Percentiles rank a stretch among this genome's conserved stretches.
phyloP scores from a whole-genome alignment of 768 basidiomycete species.

The Boletus subparvulus region DNA sequence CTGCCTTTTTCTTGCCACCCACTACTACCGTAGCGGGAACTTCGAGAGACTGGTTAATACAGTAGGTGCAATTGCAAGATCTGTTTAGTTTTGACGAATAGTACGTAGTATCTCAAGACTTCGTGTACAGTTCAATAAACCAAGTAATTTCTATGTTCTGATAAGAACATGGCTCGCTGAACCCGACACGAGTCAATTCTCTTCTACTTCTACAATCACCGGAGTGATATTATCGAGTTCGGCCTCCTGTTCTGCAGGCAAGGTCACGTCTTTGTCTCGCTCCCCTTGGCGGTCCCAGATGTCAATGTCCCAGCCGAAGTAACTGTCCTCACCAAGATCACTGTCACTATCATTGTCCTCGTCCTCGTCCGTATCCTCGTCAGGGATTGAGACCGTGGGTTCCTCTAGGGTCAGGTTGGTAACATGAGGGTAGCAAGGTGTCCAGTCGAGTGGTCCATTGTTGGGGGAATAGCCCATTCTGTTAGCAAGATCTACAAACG shows the following conservation, averaged over 20 bases:
- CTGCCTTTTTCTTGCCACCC: too few species aligned
- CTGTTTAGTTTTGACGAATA: too few species aligned
- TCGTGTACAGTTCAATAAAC: too few species aligned
- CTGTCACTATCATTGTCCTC: background rate
- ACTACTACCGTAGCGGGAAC: too few species aligned
- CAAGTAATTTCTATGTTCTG: too few species aligned
- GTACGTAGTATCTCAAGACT: too few species aligned
- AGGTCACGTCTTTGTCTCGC: constrained; percentile 1
- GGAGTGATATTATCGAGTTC: background rate
- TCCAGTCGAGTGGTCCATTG: constrained; percentile 4
- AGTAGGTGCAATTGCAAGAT: too few species aligned
- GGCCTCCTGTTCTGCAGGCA: background rate
- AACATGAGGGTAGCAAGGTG: background rate
- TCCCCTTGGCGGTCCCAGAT: background rate
- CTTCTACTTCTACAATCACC: background rate
- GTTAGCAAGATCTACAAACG: background rate
- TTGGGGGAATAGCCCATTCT: background rate
- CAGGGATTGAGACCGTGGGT: background rate
- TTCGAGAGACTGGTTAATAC: too few species aligned
- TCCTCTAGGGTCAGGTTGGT: background rate
- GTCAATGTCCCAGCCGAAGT: constrained; percentile 1
- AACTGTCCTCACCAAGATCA: background rate
- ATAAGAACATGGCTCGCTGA: too few species aligned
- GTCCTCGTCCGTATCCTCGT: background rate
- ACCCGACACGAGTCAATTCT: background rate